phyloP scores from a whole-genome alignment of 441 rosid species.

The Pelargonium australe region DNA sequence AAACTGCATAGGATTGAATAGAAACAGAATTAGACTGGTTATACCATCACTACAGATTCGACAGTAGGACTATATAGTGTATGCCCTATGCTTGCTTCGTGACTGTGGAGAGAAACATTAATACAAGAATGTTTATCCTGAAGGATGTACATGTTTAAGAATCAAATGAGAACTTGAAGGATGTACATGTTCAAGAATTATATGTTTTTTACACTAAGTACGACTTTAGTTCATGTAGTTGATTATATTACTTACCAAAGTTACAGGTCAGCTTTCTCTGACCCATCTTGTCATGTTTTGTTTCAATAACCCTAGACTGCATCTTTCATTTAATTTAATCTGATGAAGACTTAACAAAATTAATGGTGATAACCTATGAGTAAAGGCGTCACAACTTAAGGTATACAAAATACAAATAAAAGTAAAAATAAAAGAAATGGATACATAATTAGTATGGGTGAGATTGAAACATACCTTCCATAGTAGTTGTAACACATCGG shows the following conservation, averaged over 20 bases:
- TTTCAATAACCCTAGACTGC: not conserved
- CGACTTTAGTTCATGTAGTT: not conserved
- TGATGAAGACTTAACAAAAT: not conserved
- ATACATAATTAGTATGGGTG: slow-evolving; percentile 4
- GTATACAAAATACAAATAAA: not conserved
- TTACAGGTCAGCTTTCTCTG: not conserved
- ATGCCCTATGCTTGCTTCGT: not conserved
- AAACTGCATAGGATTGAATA: not conserved
- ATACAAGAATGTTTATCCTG: not conserved
- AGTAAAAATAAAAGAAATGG: not conserved
- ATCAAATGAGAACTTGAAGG: not conserved
- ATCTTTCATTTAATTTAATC: slow-evolving; percentile 2
- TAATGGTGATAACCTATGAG: not conserved
- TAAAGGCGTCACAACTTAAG: not conserved
- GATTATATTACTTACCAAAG: not conserved
- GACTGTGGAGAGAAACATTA: not conserved
- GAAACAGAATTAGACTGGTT: not conserved
- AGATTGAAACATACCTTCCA: slow-evolving; percentile 68
- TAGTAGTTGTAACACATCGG: slow-evolving; percentile 90
- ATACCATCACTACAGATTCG: not conserved
- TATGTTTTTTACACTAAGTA: not conserved
- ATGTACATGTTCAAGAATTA: no score
- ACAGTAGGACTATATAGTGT: not conserved
- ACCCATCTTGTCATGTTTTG: not conserved
- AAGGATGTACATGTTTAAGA: not conserved